Evolutionary conservation across 1,284 basidiomycete genomes (phyloP), one percentile per base, ranked within the genome.

Genomic region (Ustilago shanxiensis): DNA sequence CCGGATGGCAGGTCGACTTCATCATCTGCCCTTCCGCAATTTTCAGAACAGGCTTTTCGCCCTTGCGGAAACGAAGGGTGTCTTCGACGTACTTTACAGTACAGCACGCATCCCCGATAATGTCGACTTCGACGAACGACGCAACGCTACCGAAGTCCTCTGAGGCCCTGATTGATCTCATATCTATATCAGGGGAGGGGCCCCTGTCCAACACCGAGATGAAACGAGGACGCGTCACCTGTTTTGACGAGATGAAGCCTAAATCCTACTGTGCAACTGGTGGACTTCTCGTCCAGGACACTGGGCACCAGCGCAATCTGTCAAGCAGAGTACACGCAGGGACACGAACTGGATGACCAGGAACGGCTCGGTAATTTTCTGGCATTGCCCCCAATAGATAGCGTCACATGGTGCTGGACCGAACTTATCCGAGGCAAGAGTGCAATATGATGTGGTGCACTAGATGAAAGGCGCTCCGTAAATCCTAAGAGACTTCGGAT

Each of bases 171-270:
- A 11, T 24, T 33, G 22, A 57, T 28, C 55, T 47, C n/a, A 45
- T 47, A 7, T 22, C 39, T 20, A 56, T 33, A 16, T 20, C 16
- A 9, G 39, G 7, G 41, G 28, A 28, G 6, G 29, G 41, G 44
- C 13, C 2, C 11, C 39, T 33, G 28, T 44, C 44, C 55, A 18
- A n/a, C 18, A 10, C 18, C 24, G 24, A 57, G 22, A 57, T 57
- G 55, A 57, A 47, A 47, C 44, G 44, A 44, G 55, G 55, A 56
- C 54, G 35, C 44, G 54, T 20, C 18, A 26, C 24, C 47, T 16
- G 24, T 11, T n/a, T 44, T 44, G 41, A n/a, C 18, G 20, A 44
- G 41, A 44, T 20, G 20, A 11, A 44, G 41, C 41, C 31, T 11
- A 7, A 16, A 9, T 44, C 41, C 3, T n/a, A n/a, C n/a, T n/a